Percentiles rank a stretch among this genome's conserved stretches.
Conservation (phyloP, 768 basidiomycete species). For the Phaffia tasmanica region DNA sequence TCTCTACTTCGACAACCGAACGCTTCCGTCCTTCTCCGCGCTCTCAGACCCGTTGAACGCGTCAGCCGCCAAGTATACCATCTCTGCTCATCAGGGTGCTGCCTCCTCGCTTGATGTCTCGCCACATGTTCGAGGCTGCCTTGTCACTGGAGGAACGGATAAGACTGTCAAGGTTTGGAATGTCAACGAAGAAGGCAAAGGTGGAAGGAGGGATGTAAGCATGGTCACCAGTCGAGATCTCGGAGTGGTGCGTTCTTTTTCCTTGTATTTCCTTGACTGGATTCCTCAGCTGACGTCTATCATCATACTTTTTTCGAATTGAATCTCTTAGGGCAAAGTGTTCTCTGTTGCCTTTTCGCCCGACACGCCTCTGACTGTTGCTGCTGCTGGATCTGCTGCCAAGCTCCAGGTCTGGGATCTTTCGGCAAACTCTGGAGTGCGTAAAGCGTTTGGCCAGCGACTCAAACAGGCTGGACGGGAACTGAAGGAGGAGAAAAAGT, state of each 20-base stretch:
- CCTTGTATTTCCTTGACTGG: conserved; percentile 1
- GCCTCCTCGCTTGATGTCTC: conserved; percentile 82
- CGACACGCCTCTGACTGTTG: conserved; percentile 74
- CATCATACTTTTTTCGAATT: not conserved
- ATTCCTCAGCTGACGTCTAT: not conserved
- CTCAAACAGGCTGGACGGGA: conserved; percentile 59
- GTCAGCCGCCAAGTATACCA: conserved; percentile 52
- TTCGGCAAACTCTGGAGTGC: conserved; percentile 64
- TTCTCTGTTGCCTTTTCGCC: conserved; percentile 87
- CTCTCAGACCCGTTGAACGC: conserved; percentile 39
- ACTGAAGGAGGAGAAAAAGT: conserved; percentile 40
- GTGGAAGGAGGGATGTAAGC: conserved; percentile 62
- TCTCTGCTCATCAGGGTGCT: conserved; percentile 86
- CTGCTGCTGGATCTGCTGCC: conserved; percentile 87
- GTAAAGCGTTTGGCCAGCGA: conserved; percentile 72
- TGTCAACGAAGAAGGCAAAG: conserved; percentile 48
- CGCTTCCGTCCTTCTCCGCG: conserved; percentile 50
- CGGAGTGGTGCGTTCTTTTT: conserved; percentile 58
- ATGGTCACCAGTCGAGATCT: conserved; percentile 79
- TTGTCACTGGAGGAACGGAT: conserved; percentile 89
- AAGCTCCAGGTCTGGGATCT: conserved; percentile 94
- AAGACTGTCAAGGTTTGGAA: conserved; percentile 87
- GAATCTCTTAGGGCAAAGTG: conserved; percentile 67
- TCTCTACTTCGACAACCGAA: conserved; percentile 80
- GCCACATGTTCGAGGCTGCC: conserved; percentile 74